A percentile compares a stretch with the other conserved stretches of the same genome.
Evolutionary conservation across 495 filamentous ascomycete genomes (phyloP).

Genomic region (Lineolata rhizophorae): DNA sequence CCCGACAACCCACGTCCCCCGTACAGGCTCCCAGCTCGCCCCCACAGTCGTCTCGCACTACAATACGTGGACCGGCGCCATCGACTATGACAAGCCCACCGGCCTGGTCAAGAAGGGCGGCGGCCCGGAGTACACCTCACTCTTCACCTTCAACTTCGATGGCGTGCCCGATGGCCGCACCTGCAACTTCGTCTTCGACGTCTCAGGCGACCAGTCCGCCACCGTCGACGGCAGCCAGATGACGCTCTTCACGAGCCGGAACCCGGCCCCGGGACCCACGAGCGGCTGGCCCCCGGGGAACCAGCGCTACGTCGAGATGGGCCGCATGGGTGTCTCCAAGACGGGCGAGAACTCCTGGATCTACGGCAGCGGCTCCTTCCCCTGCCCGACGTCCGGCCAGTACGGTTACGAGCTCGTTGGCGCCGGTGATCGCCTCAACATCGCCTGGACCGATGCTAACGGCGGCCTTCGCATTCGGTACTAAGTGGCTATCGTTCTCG

Average conservation of each 20-base stretch:
- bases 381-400: slow-evolving; percentile 1
- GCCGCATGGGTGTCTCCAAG: neutral
- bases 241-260: neutral
- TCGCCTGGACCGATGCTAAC: slow-evolving; percentile 2
- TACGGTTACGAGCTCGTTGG: slow-evolving; percentile 2
- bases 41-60: slow-evolving; percentile 2
- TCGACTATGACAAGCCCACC: neutral
- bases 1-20: neutral
- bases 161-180: neutral
- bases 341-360: neutral
- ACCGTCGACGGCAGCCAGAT: no score
- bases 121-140: neutral
- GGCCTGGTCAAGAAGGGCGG: slow-evolving; percentile 2
- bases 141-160: slow-evolving; percentile 3
- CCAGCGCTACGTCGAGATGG: slow-evolving; percentile 1
- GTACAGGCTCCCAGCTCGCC: neutral
- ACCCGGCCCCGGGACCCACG: slow-evolving; percentile 1
- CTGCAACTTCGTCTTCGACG: slow-evolving; percentile 3
- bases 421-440: slow-evolving; percentile 1
- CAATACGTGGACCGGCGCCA: slow-evolving; percentile 1
- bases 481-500: no score
- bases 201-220: no score
- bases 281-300: slow-evolving; percentile 1
- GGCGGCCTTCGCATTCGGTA: no score
- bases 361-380: neutral